Percentiles rank a stretch among this genome's conserved stretches.
phyloP scores from a whole-genome alignment of 345 rosid species.

The Eucalyptus camaldulensis region DNA sequence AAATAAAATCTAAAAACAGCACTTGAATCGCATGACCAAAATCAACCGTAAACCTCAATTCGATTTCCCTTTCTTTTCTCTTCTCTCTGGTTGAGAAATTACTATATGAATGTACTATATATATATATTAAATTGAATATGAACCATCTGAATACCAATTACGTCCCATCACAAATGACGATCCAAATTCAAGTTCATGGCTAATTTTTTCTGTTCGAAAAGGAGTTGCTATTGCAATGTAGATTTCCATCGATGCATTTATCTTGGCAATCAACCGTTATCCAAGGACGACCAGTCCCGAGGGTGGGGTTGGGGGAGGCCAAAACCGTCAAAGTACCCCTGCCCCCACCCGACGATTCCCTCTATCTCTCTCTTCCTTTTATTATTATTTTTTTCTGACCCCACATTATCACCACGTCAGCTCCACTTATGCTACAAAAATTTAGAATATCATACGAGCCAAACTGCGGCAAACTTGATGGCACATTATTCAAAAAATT shows the following conservation, averaged over 20 bases:
- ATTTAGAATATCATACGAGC: neutral
- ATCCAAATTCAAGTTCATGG: no score
- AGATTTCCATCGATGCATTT: neutral
- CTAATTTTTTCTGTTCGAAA: neutral
- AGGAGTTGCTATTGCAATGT: neutral
- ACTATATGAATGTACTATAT: neutral
- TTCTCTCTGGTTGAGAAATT: neutral
- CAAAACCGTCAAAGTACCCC: neutral
- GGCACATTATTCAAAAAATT: neutral
- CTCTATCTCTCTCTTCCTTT: neutral
- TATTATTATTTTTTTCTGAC: neutral
- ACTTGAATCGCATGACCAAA: neutral
- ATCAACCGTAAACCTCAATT: neutral
- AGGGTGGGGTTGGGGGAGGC: neutral
- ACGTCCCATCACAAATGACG: neutral
- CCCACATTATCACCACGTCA: neutral
- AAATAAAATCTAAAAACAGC: neutral
- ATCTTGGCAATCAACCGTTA: neutral
- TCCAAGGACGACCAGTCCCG: neutral
- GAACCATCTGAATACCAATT: neutral
- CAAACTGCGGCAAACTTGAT: neutral
- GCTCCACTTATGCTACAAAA: neutral
- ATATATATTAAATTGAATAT: neutral
- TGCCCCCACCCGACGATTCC: neutral
- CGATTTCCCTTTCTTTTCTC: neutral